A percentile compares a stretch with the other conserved stretches of the same genome.
phyloP scores from a whole-genome alignment of 306 rosid genomes.

The Begonia fuchsioides region DNA sequence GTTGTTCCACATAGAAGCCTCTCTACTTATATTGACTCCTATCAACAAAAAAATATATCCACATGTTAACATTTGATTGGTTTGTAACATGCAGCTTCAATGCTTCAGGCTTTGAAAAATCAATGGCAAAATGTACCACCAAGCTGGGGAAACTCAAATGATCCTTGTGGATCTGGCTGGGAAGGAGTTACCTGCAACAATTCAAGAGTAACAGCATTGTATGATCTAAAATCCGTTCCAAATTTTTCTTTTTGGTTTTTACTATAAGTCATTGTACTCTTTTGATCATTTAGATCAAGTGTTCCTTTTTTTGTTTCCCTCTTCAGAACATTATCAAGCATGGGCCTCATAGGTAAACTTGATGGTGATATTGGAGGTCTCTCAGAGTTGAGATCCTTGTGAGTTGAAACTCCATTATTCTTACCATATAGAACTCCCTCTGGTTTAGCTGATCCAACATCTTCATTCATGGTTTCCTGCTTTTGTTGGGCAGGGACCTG shows the following conservation, averaged over 20 bases:
- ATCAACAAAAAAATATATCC: not conserved
- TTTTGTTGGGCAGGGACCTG: slow-evolving; percentile 25
- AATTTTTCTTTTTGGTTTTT: not conserved
- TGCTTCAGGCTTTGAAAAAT: slow-evolving; percentile 40
- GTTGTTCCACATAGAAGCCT: no score
- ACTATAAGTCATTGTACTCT: not conserved
- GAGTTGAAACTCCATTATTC: slow-evolving; percentile 11
- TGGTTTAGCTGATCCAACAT: no score
- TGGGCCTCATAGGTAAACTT: slow-evolving; percentile 56
- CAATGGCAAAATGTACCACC: slow-evolving; percentile 64
- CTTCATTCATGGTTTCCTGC: no score
- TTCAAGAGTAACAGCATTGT: slow-evolving; percentile 79
- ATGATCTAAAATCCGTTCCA: slow-evolving; percentile 1
- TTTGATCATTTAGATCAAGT: not conserved
- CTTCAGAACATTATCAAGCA: slow-evolving; percentile 50
- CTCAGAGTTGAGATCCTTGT: slow-evolving; percentile 57
- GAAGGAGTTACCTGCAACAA: slow-evolving; percentile 74
- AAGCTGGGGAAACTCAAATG: slow-evolving; percentile 60
- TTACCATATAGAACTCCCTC: no score
- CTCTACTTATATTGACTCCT: not conserved
- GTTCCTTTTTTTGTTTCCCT: not conserved
- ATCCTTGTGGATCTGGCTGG: slow-evolving; percentile 75
- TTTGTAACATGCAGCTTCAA: slow-evolving; percentile 27
- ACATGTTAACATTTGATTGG: not conserved
- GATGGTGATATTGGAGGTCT: slow-evolving; percentile 58